Evolutionary conservation across 148 eudicot genomes (phyloP).

Genomic region (Simmondsia chinensis): DNA sequence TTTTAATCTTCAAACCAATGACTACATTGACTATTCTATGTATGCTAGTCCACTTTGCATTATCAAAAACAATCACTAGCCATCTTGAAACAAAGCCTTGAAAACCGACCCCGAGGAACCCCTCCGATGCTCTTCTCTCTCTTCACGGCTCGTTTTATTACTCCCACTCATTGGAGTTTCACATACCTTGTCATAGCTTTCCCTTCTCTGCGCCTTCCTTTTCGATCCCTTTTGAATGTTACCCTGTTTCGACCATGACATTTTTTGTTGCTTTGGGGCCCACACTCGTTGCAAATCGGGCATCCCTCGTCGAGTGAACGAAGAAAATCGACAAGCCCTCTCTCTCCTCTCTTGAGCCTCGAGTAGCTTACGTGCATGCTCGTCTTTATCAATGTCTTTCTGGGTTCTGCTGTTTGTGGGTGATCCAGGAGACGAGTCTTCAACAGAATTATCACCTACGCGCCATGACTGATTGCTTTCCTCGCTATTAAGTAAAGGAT

Average conservation of each 20-base stretch:
- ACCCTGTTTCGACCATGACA: constrained; percentile 29
- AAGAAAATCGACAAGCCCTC: constrained; percentile 51
- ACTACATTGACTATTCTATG: no score
- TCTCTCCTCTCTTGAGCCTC: constrained; percentile 75
- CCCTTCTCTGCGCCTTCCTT: constrained; percentile 35
- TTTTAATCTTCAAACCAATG: no score
- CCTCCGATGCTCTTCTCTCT: constrained; percentile 10
- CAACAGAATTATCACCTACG: constrained; percentile 44
- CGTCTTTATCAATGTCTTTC: constrained; percentile 21
- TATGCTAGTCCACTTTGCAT: no score
- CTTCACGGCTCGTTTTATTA: constrained; percentile 22
- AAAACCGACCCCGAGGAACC: constrained; percentile 30
- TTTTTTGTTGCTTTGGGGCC: constrained; percentile 79
- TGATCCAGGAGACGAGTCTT: constrained; percentile 41
- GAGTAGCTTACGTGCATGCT: constrained; percentile 35
- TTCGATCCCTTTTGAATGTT: constrained; percentile 28
- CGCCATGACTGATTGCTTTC: constrained; percentile 88
- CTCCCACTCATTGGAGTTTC: constrained; percentile 64
- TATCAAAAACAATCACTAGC: no score
- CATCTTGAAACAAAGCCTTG: constrained; percentile 74
- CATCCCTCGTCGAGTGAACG: constrained; percentile 49
- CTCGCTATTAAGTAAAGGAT: constrained; percentile 61
- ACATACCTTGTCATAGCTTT: constrained; percentile 44
- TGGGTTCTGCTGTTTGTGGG: constrained; percentile 16
- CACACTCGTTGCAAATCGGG: constrained; percentile 88